phyloP scores from a whole-genome alignment of 805 yeast genomes.

The Ogataea saltuana region DNA sequence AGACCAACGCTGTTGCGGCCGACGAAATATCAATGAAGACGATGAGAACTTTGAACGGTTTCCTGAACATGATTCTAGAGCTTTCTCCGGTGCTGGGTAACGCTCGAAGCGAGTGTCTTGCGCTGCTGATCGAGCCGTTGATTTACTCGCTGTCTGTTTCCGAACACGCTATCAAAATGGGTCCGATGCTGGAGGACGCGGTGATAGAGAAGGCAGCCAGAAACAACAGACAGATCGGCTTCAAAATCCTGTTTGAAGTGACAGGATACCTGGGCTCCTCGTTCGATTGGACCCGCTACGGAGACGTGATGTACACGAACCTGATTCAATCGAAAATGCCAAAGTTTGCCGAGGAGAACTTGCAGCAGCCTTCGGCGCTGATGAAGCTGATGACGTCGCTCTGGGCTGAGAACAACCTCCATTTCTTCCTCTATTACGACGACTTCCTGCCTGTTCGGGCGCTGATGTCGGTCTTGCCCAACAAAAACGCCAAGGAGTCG shows the following conservation, averaged over 20 bases:
- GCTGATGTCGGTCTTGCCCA: slow-evolving; percentile 53
- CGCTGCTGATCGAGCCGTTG: slow-evolving; percentile 56
- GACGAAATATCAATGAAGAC: slow-evolving; percentile 32
- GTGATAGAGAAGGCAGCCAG: slow-evolving; percentile 49
- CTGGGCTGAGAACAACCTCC: slow-evolving; percentile 48
- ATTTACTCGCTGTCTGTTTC: slow-evolving; percentile 55
- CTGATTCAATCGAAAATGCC: slow-evolving; percentile 66
- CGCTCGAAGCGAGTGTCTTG: slow-evolving; percentile 49
- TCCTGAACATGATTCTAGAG: slow-evolving; percentile 59
- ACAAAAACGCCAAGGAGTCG: slow-evolving; percentile 61
- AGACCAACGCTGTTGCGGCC: slow-evolving; percentile 17
- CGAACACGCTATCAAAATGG: slow-evolving; percentile 38
- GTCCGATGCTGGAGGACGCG: slow-evolving; percentile 22
- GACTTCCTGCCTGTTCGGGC: slow-evolving; percentile 55
- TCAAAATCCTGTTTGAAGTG: slow-evolving; percentile 60
- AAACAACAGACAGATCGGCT: slow-evolving; percentile 63
- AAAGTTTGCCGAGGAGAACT: slow-evolving; percentile 71
- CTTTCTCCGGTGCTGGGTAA: slow-evolving; percentile 60
- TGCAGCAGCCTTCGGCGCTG: slow-evolving; percentile 80
- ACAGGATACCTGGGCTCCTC: slow-evolving; percentile 52
- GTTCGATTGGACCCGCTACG: slow-evolving; percentile 57
- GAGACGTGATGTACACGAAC: slow-evolving; percentile 49
- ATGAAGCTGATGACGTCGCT: slow-evolving; percentile 65
- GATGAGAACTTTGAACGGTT: slow-evolving; percentile 62
- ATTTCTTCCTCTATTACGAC: slow-evolving; percentile 55